A percentile compares a stretch with the other conserved stretches of the same genome.
Conservation (phyloP, 768 basidiomycete genomes). For the Suillus americanus region DNA sequence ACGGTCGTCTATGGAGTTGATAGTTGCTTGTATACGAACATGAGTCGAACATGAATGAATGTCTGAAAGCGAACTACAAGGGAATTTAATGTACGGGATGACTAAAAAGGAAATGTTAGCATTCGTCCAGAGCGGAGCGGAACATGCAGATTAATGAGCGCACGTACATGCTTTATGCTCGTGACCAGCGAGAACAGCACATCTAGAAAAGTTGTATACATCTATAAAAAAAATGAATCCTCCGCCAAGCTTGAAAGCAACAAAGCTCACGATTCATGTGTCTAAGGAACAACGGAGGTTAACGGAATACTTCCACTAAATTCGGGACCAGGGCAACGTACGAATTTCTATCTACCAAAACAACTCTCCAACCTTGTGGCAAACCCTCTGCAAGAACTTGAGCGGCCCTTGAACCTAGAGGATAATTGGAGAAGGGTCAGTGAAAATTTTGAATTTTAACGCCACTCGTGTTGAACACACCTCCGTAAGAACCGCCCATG, state of each 20-base stretch:
- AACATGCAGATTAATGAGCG: not conserved
- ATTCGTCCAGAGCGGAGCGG: not conserved
- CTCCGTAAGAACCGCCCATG: slow-evolving; percentile 57
- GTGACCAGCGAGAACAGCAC: slow-evolving; percentile 56
- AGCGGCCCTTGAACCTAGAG: slow-evolving; percentile 47
- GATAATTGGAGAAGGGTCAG: not conserved
- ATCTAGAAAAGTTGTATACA: slow-evolving; percentile 59
- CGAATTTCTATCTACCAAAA: slow-evolving; percentile 62
- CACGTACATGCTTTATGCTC: slow-evolving; percentile 64
- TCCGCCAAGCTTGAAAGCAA: not conserved
- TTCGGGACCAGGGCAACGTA: slow-evolving; percentile 28
- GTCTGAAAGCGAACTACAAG: slow-evolving; percentile 24
- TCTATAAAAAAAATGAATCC: slow-evolving; percentile 28
- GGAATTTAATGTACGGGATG: slow-evolving; percentile 55
- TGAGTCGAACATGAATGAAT: slow-evolving; percentile 17
- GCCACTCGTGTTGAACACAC: slow-evolving; percentile 26
- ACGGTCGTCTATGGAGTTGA: slow-evolving; percentile 39
- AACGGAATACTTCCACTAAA: not conserved
- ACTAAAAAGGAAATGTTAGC: slow-evolving; percentile 31
- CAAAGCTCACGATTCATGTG: slow-evolving; percentile 46
- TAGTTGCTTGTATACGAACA: slow-evolving; percentile 44
- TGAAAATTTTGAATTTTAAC: slow-evolving; percentile 6
- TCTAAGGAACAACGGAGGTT: slow-evolving; percentile 21
- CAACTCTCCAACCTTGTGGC: slow-evolving; percentile 52
- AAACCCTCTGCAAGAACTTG: slow-evolving; percentile 48